phyloP scores from a whole-genome alignment of 768 basidiomycete genomes.

The Trametes elegans region DNA sequence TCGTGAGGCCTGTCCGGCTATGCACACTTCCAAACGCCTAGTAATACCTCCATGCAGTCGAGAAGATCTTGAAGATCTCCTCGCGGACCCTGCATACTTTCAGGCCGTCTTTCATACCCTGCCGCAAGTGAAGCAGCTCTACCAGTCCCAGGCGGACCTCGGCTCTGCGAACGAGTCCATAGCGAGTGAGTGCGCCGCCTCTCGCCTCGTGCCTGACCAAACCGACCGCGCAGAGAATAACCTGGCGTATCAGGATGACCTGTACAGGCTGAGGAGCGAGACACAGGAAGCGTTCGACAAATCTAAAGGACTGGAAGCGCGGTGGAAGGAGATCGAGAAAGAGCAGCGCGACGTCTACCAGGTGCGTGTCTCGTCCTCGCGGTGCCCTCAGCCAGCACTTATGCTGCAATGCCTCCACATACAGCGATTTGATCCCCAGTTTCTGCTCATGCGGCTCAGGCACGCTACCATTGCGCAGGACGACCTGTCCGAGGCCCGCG shows the following conservation, averaged over 20 bases:
- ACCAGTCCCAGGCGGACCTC: slow-evolving; percentile 74
- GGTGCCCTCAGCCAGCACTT: background rate
- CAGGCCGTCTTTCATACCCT: slow-evolving; percentile 86
- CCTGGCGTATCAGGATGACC: slow-evolving; percentile 66
- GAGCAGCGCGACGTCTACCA: slow-evolving; percentile 90
- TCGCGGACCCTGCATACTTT: slow-evolving; percentile 80
- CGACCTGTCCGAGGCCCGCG: slow-evolving; percentile 81
- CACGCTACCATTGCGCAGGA: slow-evolving; percentile 92
- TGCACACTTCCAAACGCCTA: background rate
- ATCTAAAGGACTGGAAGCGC: slow-evolving; percentile 73
- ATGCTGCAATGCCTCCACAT: too few relatives aligned
- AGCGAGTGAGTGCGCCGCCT: slow-evolving; percentile 57
- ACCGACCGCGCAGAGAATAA: slow-evolving; percentile 56
- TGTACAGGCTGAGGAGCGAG: slow-evolving; percentile 75
- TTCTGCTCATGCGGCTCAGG: slow-evolving; percentile 81
- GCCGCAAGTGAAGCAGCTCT: slow-evolving; percentile 67
- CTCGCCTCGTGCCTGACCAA: background rate
- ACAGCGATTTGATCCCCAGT: slow-evolving; percentile 83
- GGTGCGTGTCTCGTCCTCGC: slow-evolving; percentile 39
- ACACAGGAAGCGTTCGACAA: slow-evolving; percentile 88
- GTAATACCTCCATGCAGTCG: slow-evolving; percentile 45
- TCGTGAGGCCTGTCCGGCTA: slow-evolving; percentile 49
- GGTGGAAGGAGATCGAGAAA: slow-evolving; percentile 85
- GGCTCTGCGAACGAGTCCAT: slow-evolving; percentile 84
- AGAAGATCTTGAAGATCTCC: slow-evolving; percentile 87